A percentile compares a stretch with the other conserved stretches of the same genome.
These are phyloP conservation scores for Tubosaeta sp. DNA, from an alignment of 768 basidiomycete genomes.

Conservation along the genomic window DNA sequence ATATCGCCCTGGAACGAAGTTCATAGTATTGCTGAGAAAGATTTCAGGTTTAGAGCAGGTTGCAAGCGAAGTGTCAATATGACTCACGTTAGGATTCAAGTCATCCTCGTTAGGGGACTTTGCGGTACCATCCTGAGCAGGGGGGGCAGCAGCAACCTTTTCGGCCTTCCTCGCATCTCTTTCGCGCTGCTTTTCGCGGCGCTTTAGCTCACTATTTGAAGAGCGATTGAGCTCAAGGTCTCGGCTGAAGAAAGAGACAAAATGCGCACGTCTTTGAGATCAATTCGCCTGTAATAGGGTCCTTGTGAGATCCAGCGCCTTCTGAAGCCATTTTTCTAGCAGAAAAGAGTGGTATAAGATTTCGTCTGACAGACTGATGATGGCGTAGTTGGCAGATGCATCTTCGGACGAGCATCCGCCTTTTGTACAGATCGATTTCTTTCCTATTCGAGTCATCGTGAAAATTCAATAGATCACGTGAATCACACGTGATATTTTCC, in stretches of 20 bases:
- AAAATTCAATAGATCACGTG: constrained; percentile 11
- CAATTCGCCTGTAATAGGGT: constrained; percentile 92
- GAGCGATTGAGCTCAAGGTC: constrained; percentile 24
- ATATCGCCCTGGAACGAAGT: constrained; percentile 83
- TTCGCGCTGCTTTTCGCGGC: constrained; percentile 79
- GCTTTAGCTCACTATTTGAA: constrained; percentile 80
- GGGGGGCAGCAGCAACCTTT: constrained; percentile 54
- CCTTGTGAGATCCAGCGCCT: constrained; percentile 45
- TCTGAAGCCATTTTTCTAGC: constrained; percentile 38
- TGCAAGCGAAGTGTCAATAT: not conserved
- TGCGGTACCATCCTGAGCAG: constrained; percentile 34
- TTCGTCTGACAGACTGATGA: not conserved
- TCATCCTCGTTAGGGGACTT: constrained; percentile 66
- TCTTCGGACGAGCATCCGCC: constrained; percentile 25
- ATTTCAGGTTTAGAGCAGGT: not conserved
- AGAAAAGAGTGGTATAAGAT: constrained; percentile 1
- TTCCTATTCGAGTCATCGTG: constrained; percentile 27
- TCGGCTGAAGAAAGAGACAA: constrained; percentile 11
- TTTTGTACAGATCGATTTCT: constrained; percentile 22
- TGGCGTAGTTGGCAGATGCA: constrained; percentile 12
- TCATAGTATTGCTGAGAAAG: constrained; percentile 89
- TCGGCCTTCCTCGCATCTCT: constrained; percentile 71
- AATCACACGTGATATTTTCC: not conserved
- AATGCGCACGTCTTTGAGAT: constrained; percentile 86
- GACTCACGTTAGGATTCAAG: constrained; percentile 83